Base-by-base conservation (phyloP, 192 early-diverging fungal genomes). In the Gamsiella multidivaricata region DNA sequence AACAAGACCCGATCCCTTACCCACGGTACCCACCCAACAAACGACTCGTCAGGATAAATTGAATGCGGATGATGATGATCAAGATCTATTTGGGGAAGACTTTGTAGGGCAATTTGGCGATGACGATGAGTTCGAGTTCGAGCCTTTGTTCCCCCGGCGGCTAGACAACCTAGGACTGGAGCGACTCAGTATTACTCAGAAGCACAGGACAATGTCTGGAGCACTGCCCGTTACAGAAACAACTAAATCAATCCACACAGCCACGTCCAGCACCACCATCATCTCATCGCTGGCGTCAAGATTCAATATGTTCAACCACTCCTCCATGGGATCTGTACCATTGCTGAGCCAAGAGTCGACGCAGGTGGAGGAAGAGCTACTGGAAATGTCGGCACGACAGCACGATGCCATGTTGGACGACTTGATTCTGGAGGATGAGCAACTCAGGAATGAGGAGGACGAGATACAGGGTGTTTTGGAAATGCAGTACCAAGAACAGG, bases 371-470 rank as follows among this genome's bases (percentile, higher is more conserved):
- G 73, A 76, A 12, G 73, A 76, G 17, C 59, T 76, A 3, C 45
- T 68, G 50, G 73, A 76, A 36, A 76, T 76, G 73, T 61, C 73
- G 9, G 73, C 73, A 11, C 59, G 73, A 17, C 73, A 76, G 3
- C 58, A 62, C 12, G 73, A 76, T 46, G 73, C 73, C 2, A 51
- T 62, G 64, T 36, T 76, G 28, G 65, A 67, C 3, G 73, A 76
- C 28, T 37, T 68, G 57, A 76, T 67, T 43, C 34, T 51, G 22
- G 56, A 76, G 22, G 73, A 76, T 22, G 52, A 62, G n/a, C 59
- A 20, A 26, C 31, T 76, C 23, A 31, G 42, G 46, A 51, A 61
- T 1, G 73, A 76, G 25, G 73, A 67, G 15, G 59, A 39, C 4
- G 73, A 33, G 14, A 26, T 76, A 5, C 55, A 51, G 5, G 57